A percentile compares a stretch with the other conserved stretches of the same genome.
Conservation (phyloP, 2,329 filamentous ascomycete species). For the Thelonectria discophora region DNA sequence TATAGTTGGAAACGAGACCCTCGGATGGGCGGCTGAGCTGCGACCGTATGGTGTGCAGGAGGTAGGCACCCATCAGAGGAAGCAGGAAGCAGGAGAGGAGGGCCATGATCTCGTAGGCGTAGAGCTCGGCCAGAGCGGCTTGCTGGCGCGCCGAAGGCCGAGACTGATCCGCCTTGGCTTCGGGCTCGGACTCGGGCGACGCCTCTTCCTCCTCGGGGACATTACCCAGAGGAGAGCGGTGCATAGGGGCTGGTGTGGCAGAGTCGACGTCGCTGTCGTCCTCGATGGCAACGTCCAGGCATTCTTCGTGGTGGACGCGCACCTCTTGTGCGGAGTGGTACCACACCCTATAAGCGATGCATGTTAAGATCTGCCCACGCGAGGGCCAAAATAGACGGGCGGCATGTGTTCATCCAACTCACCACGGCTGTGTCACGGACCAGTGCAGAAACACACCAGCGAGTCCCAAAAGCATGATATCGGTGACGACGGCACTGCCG, state of each 20-base stretch:
- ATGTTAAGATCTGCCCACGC: background rate
- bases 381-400: background rate
- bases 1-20: constrained; percentile 90
- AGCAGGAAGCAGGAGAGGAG: constrained; percentile 81
- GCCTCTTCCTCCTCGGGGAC: constrained; percentile 59
- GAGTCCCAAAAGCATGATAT: constrained; percentile 81
- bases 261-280: constrained; percentile 56
- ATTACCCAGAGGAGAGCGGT: constrained; percentile 48
- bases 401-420: constrained; percentile 42
- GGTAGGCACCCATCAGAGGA: constrained; percentile 80
- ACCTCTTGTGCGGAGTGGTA: constrained; percentile 75
- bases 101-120: constrained; percentile 77
- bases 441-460: constrained; percentile 90
- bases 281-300: constrained; percentile 52
- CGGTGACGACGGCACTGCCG: constrained; percentile 83
- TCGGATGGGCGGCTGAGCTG: constrained; percentile 86
- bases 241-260: constrained; percentile 28
- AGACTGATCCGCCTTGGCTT: constrained; percentile 24
- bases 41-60: constrained; percentile 81
- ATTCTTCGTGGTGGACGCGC: constrained; percentile 60
- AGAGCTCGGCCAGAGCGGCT: constrained; percentile 69
- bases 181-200: constrained; percentile 31
- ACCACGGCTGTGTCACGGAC: constrained; percentile 92
- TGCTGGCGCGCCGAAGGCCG: constrained; percentile 39
- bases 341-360: constrained; percentile 56